A percentile compares a stretch with the other conserved stretches of the same genome.
These are phyloP conservation scores for Turritis glabra DNA, from an alignment of 345 rosid species.

Conservation along the genomic window DNA sequence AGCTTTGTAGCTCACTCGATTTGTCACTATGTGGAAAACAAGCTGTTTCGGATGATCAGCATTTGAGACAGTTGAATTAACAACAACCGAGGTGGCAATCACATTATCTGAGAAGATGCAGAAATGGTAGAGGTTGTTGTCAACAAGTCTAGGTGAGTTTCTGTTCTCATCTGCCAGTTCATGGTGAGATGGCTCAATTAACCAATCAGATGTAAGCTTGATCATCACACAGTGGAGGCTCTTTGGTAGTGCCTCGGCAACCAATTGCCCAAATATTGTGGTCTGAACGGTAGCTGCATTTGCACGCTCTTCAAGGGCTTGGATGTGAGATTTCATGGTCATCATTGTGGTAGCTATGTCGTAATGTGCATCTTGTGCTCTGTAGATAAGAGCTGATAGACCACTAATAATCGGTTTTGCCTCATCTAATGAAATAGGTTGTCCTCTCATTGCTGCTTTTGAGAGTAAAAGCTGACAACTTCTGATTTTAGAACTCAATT, in stretches of 20 bases:
- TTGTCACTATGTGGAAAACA: conserved; percentile 75
- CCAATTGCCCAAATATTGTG: conserved; percentile 73
- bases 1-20: conserved; percentile 61
- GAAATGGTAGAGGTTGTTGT: conserved; percentile 93
- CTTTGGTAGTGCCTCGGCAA: conserved; percentile 84
- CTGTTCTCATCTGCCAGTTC: conserved; percentile 60
- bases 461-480: conserved; percentile 92
- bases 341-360: conserved; percentile 90
- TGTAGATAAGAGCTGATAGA: conserved; percentile 73
- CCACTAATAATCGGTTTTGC: conserved; percentile 73
- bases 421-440: conserved; percentile 66
- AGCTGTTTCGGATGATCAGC: conserved; percentile 91
- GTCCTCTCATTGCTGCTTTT: conserved; percentile 82
- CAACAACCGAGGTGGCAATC: conserved; percentile 77
- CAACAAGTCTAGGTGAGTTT: conserved; percentile 78
- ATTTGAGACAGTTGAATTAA: conserved; percentile 82
- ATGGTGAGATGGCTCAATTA: conserved; percentile 51
- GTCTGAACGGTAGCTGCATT: conserved; percentile 87
- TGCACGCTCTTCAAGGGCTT: conserved; percentile 94
- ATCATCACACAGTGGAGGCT: conserved; percentile 73
- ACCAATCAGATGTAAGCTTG: conserved; percentile 79
- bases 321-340: conserved; percentile 94
- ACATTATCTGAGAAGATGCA: conserved; percentile 91
- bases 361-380: conserved; percentile 89
- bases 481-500: conserved; percentile 79